These are phyloP conservation scores for Chlorella sp. DNA, from an alignment of 139 green algal species.

Conservation along the genomic window DNA sequence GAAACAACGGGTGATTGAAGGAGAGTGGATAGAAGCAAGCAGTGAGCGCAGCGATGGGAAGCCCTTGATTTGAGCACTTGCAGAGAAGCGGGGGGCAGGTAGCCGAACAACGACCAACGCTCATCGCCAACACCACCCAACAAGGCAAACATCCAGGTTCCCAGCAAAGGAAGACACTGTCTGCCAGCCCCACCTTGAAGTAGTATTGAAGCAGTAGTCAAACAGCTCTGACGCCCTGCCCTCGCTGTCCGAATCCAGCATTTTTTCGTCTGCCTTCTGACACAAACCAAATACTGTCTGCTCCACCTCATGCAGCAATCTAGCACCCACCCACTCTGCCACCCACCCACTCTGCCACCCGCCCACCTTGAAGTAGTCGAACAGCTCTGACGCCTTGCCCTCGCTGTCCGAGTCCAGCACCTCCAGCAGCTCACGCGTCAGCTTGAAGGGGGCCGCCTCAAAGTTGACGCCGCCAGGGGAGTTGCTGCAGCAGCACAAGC, in stretches of 20 bases:
- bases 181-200: not conserved
- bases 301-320: too few relatives aligned
- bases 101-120: not conserved
- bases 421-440: constrained; percentile 97
- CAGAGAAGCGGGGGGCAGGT: not conserved
- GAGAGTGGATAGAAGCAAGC: not conserved
- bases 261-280: too few relatives aligned
- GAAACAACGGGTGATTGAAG: not conserved
- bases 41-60: constrained; percentile 84
- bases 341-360: too few relatives aligned
- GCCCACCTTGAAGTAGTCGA: constrained; percentile 90
- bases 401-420: constrained; percentile 94
- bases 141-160: not conserved
- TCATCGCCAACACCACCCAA: not conserved
- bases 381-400: constrained; percentile 84
- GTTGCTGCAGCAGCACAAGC: not conserved
- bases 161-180: too few relatives aligned
- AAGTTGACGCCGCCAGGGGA: constrained; percentile 85
- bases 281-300: too few relatives aligned
- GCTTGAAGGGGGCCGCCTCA: constrained; percentile 89
- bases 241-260: too few relatives aligned
- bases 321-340: too few relatives aligned
- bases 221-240: too few relatives aligned
- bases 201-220: too few relatives aligned
- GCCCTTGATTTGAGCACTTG: constrained; percentile 59